Evolutionary conservation across 176 grass and related monocot species (phyloP).

Genomic region (Oryza brachyantha): DNA sequence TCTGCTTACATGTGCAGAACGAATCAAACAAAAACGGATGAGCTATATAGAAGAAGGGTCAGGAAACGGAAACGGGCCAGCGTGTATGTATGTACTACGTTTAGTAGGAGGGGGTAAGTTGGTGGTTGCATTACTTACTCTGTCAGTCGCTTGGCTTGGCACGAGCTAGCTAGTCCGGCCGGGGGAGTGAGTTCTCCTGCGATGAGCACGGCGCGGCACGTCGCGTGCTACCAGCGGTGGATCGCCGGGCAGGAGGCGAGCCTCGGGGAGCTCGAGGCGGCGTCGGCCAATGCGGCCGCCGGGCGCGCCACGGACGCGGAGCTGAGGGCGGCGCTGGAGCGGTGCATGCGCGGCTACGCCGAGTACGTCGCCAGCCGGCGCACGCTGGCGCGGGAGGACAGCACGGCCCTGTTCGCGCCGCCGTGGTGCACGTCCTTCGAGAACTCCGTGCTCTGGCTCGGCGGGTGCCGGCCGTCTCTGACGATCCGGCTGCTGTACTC

Average conservation of each 20-base stretch:
- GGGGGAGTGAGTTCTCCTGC: neutral
- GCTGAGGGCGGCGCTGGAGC: constrained; percentile 29
- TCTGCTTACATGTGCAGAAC: neutral
- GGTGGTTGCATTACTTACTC: neutral
- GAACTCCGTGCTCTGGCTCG: constrained; percentile 67
- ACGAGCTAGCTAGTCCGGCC: too few species aligned
- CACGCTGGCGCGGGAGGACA: constrained; percentile 31
- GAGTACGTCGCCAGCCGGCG: constrained; percentile 47
- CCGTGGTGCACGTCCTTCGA: constrained; percentile 84
- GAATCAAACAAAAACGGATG: neutral
- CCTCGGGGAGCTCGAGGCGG: constrained; percentile 34
- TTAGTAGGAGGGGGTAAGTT: neutral
- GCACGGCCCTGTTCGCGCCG: constrained; percentile 49
- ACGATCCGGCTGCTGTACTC: constrained; percentile 66
- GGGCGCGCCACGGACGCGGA: constrained; percentile 42
- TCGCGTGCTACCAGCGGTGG: constrained; percentile 48
- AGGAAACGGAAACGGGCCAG: neutral
- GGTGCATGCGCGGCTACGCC: constrained; percentile 60
- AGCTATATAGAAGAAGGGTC: neutral
- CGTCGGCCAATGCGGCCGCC: constrained; percentile 15
- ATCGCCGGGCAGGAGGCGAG: constrained; percentile 43
- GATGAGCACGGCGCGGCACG: constrained; percentile 20
- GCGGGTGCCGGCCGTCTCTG: constrained; percentile 70
- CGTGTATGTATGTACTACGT: neutral
- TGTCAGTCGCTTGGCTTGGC: neutral